Evolutionary conservation across 2,329 filamentous ascomycete genomes (phyloP), one percentile per base, ranked within the genome.

Genomic region (Calycina herbarum): DNA sequence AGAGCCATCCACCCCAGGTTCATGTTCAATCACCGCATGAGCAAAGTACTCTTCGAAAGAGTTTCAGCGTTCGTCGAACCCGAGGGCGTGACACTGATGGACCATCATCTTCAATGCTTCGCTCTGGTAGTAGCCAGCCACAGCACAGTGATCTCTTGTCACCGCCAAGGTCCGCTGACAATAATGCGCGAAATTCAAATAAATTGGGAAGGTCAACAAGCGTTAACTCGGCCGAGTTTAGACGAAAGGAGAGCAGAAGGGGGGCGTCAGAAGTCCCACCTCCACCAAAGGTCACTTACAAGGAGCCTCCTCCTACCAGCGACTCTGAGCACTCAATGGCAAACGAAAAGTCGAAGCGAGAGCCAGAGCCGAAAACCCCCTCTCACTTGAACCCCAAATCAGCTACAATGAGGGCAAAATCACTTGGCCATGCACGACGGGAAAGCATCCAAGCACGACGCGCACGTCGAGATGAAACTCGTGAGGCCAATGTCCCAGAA

Each of bases 401-500:
- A 1, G 84, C 89, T 24, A 88, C 90, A 5, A 84, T 87, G 74
- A 87, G 94, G 68, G 89, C 94, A 8, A 95, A 95, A 77, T 96
- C 93, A 3, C 84, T 97, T 27, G 93, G 94, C 1, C 94, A 98
- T 76, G 92, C 92, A 57, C 87, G 94, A 48, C 86, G 92, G 66
- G 94, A 97, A 77, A 97, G 93, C 76, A 96, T 97, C 63, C 94
- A 97, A 78, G 92, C 91, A 57, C 86, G 94, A 64, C 87, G 94
- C 62, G 85, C 89, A 64, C 86, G 87, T 62, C 85, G 92, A 72
- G 92, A 94, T 71, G 89, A 90, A 65, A 83, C 85, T 15, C 85
- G 86, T 63, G 89, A 93, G 68, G 87, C 89, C 24, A 91, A 95
- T 72, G 90, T 97, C 1, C 91, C 91, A 0, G 94, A 98, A 77